Conservation (phyloP, 2,329 filamentous ascomycete genomes). For the Coniochaeta sp. region DNA sequence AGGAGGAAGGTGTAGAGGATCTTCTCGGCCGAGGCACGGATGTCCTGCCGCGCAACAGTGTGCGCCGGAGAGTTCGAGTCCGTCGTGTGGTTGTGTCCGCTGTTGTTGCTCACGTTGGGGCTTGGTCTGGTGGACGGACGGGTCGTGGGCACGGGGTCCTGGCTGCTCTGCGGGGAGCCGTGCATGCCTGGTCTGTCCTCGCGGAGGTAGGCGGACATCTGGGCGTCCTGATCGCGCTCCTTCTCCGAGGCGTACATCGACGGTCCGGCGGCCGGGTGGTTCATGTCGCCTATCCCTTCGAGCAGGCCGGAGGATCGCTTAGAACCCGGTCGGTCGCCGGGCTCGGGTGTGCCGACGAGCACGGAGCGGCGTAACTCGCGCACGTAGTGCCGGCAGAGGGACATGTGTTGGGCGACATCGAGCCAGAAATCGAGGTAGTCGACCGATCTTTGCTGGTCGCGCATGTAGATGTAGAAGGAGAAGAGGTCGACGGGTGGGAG, state of each 20-base stretch:
- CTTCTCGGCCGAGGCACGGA: slow-evolving; percentile 90
- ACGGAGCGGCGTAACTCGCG: slow-evolving; percentile 90
- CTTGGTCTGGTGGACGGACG: background rate
- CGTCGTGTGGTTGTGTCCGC: slow-evolving; percentile 53
- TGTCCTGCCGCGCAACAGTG: slow-evolving; percentile 80
- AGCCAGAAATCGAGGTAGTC: slow-evolving; percentile 99
- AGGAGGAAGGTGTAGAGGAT: slow-evolving; percentile 97
- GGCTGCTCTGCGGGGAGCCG: slow-evolving; percentile 46
- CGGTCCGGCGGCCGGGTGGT: slow-evolving; percentile 49
- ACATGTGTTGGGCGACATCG: slow-evolving; percentile 98
- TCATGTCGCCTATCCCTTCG: slow-evolving; percentile 64
- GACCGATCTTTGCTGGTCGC: slow-evolving; percentile 94
- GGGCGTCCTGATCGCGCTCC: slow-evolving; percentile 75
- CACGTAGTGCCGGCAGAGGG: slow-evolving; percentile 92
- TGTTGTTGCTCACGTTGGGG: slow-evolving; percentile 46
- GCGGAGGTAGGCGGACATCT: slow-evolving; percentile 84
- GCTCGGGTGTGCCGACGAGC: slow-evolving; percentile 84
- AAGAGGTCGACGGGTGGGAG: slow-evolving; percentile 93
- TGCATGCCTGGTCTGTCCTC: slow-evolving; percentile 51
- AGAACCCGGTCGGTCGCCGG: slow-evolving; percentile 65
- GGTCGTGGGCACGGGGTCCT: background rate
- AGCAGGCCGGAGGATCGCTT: slow-evolving; percentile 79
- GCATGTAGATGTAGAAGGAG: slow-evolving; percentile 99
- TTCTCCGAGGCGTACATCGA: slow-evolving; percentile 60
- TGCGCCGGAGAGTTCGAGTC: slow-evolving; percentile 80